Base-by-base conservation (phyloP, 2,329 filamentous ascomycete species). In the Cytospora paraplurivora region DNA sequence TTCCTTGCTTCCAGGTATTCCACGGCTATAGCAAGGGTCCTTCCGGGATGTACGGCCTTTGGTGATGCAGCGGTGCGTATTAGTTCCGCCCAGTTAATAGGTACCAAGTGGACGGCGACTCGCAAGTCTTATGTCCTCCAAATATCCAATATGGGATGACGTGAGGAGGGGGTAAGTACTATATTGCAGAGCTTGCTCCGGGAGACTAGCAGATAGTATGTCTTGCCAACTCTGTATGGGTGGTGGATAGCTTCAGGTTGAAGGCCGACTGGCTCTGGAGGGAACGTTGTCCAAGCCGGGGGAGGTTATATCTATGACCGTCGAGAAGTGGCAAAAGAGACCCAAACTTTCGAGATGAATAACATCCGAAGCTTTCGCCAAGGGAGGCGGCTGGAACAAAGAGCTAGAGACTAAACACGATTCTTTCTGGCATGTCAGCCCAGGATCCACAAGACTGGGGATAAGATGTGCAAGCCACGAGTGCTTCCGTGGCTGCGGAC, bases 381-480 rank as follows among this genome's bases (percentile, higher is more conserved):
- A 59, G 56, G 53, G 53, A 62, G 64, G 64, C 62, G 57, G 51
- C 63, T 52, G 61, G 63, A 60, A 53, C 52, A 58, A 58, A 65
- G 57, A 58, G 62, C 62, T 60, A 54, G 54, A 57, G 53, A 44
- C 61, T 63, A 62, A 49, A 58, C 61, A 62, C 64, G 51, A 53
- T 58, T 55, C 63, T 49, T 55, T 63, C 38, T 54, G 55, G 38
- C 49, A 66, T 52, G 57, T 63, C 55, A 62, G 56, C 62, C 62
- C 54, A 54, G 64, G 62, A 64, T 64, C 64, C 64, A 66, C 64
- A 66, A 53, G 49, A 61, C 64, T 62, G 59, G 62, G 62, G 54
- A 52, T 44, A 59, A 37, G 57, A 64, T 37, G 49, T 56, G 58
- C 64, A 56, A 66, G 50, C 62, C 56, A 47, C 44, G 62, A 63